A percentile compares a stretch with the other conserved stretches of the same genome.
Conservation (phyloP, 2,329 filamentous ascomycete genomes). For the Coniochaeta hoffmannii region DNA sequence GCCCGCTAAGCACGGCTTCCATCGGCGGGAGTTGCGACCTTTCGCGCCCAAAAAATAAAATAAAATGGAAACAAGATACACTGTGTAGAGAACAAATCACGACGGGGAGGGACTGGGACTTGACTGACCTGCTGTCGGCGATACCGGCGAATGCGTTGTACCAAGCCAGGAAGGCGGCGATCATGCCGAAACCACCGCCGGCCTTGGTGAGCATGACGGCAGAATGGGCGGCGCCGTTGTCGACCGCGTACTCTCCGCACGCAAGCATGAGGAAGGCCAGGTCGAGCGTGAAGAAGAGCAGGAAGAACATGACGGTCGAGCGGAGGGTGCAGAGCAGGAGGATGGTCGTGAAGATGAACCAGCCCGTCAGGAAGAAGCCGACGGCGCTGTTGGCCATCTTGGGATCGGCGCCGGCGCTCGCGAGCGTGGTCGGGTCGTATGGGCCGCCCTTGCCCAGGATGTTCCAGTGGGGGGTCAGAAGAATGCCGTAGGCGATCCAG, state of each 20-base stretch:
- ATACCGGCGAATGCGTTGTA: constrained; percentile 82
- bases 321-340: constrained; percentile 67
- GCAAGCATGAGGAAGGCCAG: constrained; percentile 67
- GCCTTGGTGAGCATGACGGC: constrained; percentile 52
- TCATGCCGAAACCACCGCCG: constrained; percentile 72
- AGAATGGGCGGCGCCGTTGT: constrained; percentile 40
- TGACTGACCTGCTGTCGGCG: constrained; percentile 57
- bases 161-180: constrained; percentile 78
- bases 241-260: constrained; percentile 49
- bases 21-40: neutral
- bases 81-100: neutral
- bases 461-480: constrained; percentile 61
- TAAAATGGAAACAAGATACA: neutral
- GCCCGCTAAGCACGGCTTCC: neutral
- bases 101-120: neutral
- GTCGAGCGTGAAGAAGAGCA: constrained; percentile 71
- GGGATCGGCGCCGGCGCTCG: constrained; percentile 18
- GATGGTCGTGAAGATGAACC: constrained; percentile 80
- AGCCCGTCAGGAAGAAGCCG: constrained; percentile 69
- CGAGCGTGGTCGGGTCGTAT: constrained; percentile 24
- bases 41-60: neutral
- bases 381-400: constrained; percentile 51
- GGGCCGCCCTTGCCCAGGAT: constrained; percentile 40
- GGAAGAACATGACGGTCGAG: constrained; percentile 72
- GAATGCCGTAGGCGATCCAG: constrained; percentile 70